A percentile compares a stretch with the other conserved stretches of the same genome.
phyloP scores from a whole-genome alignment of 2,329 filamentous ascomycete species.

The Talaromyces rugulosus region DNA sequence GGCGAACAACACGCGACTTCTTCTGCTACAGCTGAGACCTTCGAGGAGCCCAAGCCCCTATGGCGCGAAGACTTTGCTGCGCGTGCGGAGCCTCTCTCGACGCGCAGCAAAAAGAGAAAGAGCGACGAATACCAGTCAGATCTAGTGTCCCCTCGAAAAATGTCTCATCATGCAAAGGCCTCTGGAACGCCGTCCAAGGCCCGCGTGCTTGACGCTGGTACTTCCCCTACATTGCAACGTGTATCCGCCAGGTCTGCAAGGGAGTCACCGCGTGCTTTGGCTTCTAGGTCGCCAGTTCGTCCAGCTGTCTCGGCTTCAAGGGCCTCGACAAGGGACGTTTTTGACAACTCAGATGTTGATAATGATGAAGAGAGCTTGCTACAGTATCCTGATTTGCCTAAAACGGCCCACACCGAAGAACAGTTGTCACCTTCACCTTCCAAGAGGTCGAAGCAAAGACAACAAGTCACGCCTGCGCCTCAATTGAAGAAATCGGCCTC shows the following conservation, averaged over 20 bases:
- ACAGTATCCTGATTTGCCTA: not conserved
- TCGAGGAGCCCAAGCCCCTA: constrained; percentile 37
- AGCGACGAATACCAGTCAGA: constrained; percentile 44
- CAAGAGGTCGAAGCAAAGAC: not conserved
- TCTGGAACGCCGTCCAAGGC: constrained; percentile 15
- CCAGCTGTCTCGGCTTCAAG: constrained; percentile 1
- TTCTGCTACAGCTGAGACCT: constrained; percentile 35
- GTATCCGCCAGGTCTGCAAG: not conserved
- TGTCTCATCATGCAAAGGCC: constrained; percentile 18
- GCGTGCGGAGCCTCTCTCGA: constrained; percentile 31
- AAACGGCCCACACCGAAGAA: not conserved
- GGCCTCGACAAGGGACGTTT: not conserved
- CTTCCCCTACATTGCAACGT: not conserved
- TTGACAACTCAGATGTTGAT: constrained; percentile 21
- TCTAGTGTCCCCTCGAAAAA: constrained; percentile 29
- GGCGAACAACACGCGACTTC: constrained; percentile 29
- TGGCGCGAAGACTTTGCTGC: constrained; percentile 43
- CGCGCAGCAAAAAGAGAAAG: constrained; percentile 46
- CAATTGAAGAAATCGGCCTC: not conserved
- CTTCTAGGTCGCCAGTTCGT: constrained; percentile 5
- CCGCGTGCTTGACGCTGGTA: not conserved
- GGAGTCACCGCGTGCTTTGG: not conserved
- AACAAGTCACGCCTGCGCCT: not conserved
- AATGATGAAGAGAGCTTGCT: constrained; percentile 26
- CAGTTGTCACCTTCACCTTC: not conserved